phyloP scores from a whole-genome alignment of 768 basidiomycete genomes.

The Holtermanniella nyarrowii region DNA sequence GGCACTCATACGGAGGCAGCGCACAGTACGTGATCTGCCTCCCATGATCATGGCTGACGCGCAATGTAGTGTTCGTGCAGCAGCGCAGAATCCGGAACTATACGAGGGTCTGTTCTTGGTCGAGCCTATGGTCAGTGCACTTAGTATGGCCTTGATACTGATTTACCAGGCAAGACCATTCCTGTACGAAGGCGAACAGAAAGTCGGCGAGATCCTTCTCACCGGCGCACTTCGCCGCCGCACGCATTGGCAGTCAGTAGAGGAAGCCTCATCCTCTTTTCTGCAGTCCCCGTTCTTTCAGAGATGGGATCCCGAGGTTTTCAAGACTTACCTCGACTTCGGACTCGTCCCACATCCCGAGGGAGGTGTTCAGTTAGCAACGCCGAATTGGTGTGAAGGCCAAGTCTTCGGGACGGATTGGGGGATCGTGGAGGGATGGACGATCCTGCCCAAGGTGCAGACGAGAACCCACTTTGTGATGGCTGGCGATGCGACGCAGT shows the following conservation, averaged over 20 bases:
- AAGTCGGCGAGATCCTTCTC: not conserved
- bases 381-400: slow-evolving; percentile 27
- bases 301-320: slow-evolving; percentile 18
- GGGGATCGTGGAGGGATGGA: slow-evolving; percentile 22
- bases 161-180: not conserved
- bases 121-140: slow-evolving; percentile 55
- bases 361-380: slow-evolving; percentile 17
- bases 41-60: not conserved
- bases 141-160: not conserved
- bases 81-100: slow-evolving; percentile 53
- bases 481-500: slow-evolving; percentile 20
- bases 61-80: slow-evolving; percentile 53
- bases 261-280: slow-evolving; percentile 5
- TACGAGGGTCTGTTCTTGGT: slow-evolving; percentile 64
- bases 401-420: slow-evolving; percentile 16
- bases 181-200: not conserved
- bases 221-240: slow-evolving; percentile 9
- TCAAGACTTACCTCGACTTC: slow-evolving; percentile 12
- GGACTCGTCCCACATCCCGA: slow-evolving; percentile 13
- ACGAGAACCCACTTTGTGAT: slow-evolving; percentile 27
- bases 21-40: slow-evolving; percentile 50
- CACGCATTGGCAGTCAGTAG: slow-evolving; percentile 7
- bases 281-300: slow-evolving; percentile 22
- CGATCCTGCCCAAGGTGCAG: slow-evolving; percentile 16
- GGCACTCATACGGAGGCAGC: slow-evolving; percentile 78